Percentiles rank a stretch among this genome's conserved stretches.
phyloP scores from a whole-genome alignment of 75 land plant genomes.

The Cupressus sempervirens region DNA sequence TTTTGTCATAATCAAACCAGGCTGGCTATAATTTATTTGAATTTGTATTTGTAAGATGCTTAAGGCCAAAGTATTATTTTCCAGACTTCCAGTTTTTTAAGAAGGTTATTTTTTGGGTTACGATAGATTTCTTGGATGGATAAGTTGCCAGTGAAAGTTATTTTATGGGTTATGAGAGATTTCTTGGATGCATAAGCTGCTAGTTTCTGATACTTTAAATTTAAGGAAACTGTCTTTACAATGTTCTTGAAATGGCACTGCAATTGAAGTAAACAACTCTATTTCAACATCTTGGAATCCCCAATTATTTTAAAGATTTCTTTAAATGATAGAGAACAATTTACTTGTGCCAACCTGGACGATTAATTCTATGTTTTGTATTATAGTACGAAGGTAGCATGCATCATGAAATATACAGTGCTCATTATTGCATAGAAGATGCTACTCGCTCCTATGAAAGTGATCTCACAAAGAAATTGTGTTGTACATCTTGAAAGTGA shows the following conservation, averaged over 20 bases:
- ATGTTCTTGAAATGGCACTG: not conserved
- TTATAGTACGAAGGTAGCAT: not conserved
- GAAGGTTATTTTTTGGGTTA: not conserved
- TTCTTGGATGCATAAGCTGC: not conserved
- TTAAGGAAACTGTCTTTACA: not conserved
- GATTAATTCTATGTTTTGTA: not conserved
- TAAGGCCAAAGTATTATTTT: not conserved
- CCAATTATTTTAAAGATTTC: not conserved
- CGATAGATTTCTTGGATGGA: not conserved
- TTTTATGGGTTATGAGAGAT: not conserved
- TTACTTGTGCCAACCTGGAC: not conserved
- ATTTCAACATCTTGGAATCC: not conserved
- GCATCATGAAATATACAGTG: not conserved
- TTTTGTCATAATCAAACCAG: not conserved
- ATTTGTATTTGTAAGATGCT: not conserved
- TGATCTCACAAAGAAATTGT: not conserved
- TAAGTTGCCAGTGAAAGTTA: not conserved
- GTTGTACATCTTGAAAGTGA: not conserved
- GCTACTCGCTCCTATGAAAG: not conserved
- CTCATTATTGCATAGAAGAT: not conserved
- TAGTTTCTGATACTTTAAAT: not conserved
- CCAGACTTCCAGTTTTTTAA: not conserved
- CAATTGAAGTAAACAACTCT: not conserved
- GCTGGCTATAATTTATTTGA: not conserved
- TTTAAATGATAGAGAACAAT: not conserved